phyloP scores from a whole-genome alignment of 148 eudicot species.

The Rheum nobile region DNA sequence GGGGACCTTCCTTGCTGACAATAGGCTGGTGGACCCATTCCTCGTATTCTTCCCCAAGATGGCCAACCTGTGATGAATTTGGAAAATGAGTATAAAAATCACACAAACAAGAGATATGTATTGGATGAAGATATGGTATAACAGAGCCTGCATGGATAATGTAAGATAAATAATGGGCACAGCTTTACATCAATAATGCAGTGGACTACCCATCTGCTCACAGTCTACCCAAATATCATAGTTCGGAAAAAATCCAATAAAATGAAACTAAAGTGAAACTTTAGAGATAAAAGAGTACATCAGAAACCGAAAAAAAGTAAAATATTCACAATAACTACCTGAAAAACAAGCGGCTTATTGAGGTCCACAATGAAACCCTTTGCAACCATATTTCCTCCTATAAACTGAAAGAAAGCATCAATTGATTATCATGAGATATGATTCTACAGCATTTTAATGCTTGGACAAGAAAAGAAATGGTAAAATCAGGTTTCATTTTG shows the following conservation, averaged over 20 bases:
- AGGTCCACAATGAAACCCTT: slow-evolving; percentile 33
- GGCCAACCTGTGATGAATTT: slow-evolving; percentile 59
- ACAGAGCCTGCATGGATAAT: too few relatives aligned
- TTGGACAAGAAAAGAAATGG: not conserved
- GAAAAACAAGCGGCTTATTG: slow-evolving; percentile 22
- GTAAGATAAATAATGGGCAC: not conserved
- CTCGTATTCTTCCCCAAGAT: slow-evolving; percentile 84
- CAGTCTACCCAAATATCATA: not conserved
- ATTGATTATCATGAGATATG: not conserved
- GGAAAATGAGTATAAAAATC: not conserved
- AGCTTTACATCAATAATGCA: not conserved
- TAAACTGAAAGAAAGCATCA: not conserved
- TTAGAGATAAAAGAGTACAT: not conserved
- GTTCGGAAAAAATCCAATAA: not conserved
- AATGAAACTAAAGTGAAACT: not conserved
- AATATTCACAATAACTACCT: slow-evolving; percentile 11
- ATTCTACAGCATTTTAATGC: not conserved
- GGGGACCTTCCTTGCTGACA: slow-evolving; percentile 86
- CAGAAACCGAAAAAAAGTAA: not conserved
- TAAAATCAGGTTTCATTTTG: not conserved
- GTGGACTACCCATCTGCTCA: not conserved
- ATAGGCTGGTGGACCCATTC: slow-evolving; percentile 98
- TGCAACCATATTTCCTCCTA: slow-evolving; percentile 54
- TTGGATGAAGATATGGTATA: not conserved
- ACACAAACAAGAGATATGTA: not conserved